Conservation (phyloP, 2,329 filamentous ascomycete genomes). For the Akanthomyces uredinophilus region DNA sequence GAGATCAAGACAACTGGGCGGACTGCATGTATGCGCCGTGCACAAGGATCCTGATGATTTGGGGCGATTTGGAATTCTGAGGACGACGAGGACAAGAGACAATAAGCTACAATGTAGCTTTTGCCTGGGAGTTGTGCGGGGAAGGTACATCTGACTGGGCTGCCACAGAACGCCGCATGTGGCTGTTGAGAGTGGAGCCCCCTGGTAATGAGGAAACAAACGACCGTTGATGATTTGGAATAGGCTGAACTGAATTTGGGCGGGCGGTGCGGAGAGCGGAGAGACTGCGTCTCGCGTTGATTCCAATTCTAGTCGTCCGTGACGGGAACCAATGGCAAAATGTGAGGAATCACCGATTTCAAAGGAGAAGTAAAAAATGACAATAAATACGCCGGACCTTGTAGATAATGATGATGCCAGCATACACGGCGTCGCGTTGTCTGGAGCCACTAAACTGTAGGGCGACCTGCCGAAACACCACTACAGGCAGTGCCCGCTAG, state of each 20-base stretch:
- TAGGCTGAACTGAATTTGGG: not conserved
- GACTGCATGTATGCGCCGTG: too few species aligned
- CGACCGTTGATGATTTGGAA: slow-evolving; percentile 2
- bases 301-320: not conserved
- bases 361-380: not conserved
- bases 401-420: too few species aligned
- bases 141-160: not conserved
- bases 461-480: too few species aligned
- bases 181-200: slow-evolving; percentile 4
- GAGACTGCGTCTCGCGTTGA: not conserved
- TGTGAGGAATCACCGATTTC: too few species aligned
- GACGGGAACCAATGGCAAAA: too few species aligned
- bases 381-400: too few species aligned
- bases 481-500: not conserved
- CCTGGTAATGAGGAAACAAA: not conserved
- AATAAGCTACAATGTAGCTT: not conserved
- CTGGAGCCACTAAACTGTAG: too few species aligned
- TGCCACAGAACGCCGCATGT: not conserved
- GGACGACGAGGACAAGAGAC: not conserved
- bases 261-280: not conserved
- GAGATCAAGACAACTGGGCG: not conserved
- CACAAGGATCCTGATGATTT: not conserved
- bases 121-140: not conserved
- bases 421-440: too few species aligned
- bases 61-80: slow-evolving; percentile 6